Base-by-base conservation (phyloP, 495 filamentous ascomycete genomes). In the Neurospora cerealis region DNA sequence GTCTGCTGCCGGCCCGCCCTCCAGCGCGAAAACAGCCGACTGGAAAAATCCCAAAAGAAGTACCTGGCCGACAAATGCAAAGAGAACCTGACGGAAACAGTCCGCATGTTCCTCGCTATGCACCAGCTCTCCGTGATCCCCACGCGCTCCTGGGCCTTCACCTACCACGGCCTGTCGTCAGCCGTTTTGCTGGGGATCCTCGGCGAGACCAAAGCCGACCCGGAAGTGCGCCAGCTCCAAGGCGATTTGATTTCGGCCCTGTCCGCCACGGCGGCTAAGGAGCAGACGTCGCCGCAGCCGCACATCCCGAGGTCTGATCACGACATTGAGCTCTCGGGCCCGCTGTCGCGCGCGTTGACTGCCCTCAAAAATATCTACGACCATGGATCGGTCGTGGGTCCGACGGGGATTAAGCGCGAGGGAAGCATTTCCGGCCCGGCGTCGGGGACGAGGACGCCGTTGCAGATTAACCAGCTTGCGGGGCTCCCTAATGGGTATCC, bases 71-170 rank as follows among this genome's bases (percentile, higher is more conserved):
- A 88, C 36, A 83, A 83, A 37, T 92, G 90, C 81, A 89, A 91
- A 75, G 79, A 83, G 36, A 91, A 89, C 77, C 78, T 92, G 11
- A 85, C 87, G 8, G 89, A 91, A 77, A 91, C 89, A 13, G 88
- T 92, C 2, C 86, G 89, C 74, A 90, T 91, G 81, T 92, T 91
- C 78, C 81, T 91, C 8, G 88, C 89, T 15, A 88, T 92, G 83
- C 89, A 90, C 74, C 89, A 90, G 75, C 82, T 91, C 73, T 90
- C 89, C 6, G 84, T 89, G 2, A 89, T 89, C 62, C 89, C 89
- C 0, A 88, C 88, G 8, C 85, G 89, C 28, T 90, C 88, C 17
- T 92, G 90, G 90, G 88, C 89, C 6, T 88, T 91, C 66, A 87
- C 89, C 0, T 90, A 91, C 73, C 88, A 91, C 70, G 88, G 88